A percentile compares a stretch with the other conserved stretches of the same genome.
These are phyloP conservation scores for Tricholoma flavovirens DNA, from an alignment of 768 basidiomycete species.

Conservation along the genomic window DNA sequence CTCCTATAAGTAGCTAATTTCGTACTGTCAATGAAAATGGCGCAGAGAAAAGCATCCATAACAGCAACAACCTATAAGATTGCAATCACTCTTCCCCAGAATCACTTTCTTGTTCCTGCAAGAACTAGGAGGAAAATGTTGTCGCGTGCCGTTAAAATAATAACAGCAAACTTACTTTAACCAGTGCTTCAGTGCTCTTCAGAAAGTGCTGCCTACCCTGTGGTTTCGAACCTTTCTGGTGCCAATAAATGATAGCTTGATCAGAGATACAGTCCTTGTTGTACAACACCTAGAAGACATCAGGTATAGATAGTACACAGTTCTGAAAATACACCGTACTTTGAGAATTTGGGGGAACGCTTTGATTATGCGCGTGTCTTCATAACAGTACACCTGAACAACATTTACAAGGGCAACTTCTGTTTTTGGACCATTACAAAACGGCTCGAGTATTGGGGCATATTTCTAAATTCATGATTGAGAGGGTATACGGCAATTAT, in stretches of 20 bases:
- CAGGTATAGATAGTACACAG: background rate
- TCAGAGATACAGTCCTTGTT: constrained; percentile 95
- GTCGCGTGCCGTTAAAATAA: background rate
- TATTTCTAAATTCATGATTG: constrained; percentile 56
- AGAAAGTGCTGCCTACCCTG: constrained; percentile 96
- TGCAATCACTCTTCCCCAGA: constrained; percentile 47
- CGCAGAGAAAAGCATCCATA: constrained; percentile 9
- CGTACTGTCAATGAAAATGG: background rate
- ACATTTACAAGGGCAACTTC: constrained; percentile 93
- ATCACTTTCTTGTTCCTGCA: constrained; percentile 83
- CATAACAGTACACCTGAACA: constrained; percentile 94
- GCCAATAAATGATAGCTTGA: constrained; percentile 97
- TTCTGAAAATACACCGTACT: constrained; percentile 30
- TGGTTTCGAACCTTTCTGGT: constrained; percentile 93
- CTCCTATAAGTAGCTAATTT: background rate
- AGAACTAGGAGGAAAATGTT: constrained; percentile 47
- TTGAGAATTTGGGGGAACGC: constrained; percentile 94
- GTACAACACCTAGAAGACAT: constrained; percentile 70
- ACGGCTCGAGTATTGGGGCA: constrained; percentile 81
- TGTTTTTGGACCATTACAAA: constrained; percentile 83
- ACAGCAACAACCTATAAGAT: background rate
- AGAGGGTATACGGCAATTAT: background rate
- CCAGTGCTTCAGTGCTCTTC: constrained; percentile 79
- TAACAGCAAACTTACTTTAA: constrained; percentile 58
- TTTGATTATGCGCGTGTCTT: constrained; percentile 92